Conservation (phyloP, 129 eudicot species). For the Chrysanthemum lavandulifolium region DNA sequence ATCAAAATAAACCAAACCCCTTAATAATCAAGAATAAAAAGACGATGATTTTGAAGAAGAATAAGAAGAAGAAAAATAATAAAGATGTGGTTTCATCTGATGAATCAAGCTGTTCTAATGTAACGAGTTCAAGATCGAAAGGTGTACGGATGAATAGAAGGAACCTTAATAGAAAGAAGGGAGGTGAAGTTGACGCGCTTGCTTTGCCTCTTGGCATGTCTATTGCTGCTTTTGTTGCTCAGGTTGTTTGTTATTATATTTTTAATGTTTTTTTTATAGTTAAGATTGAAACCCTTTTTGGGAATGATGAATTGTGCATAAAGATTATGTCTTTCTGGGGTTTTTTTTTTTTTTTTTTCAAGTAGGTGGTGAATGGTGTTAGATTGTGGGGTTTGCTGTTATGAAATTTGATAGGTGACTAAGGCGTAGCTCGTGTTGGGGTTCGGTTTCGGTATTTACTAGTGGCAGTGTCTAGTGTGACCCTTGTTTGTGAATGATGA, state of each 20-base stretch:
- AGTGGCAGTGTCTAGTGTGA: too few relatives aligned
- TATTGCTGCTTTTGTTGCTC: constrained; percentile 74
- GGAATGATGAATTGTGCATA: too few relatives aligned
- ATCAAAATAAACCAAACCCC: too few relatives aligned
- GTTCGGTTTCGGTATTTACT: too few relatives aligned
- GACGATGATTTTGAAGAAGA: constrained; percentile 15
- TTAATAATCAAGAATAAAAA: constrained; percentile 16
- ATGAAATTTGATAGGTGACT: neutral
- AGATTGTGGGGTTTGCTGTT: too few relatives aligned
- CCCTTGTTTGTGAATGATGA: too few relatives aligned
- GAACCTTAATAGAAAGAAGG: constrained; percentile 34
- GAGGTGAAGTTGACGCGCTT: constrained; percentile 54
- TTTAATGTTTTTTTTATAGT: neutral
- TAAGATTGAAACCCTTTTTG: too few relatives aligned
- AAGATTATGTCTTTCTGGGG: too few relatives aligned
- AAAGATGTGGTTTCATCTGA: constrained; percentile 11
- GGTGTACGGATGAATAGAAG: constrained; percentile 22
- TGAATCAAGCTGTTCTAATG: neutral
- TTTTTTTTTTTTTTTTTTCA: too few relatives aligned
- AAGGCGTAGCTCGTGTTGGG: neutral
- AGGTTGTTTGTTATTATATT: constrained; percentile 39
- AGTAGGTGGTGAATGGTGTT: too few relatives aligned
- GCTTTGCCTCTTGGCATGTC: constrained; percentile 92
- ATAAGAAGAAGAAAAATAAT: constrained; percentile 25
- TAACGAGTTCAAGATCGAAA: constrained; percentile 12